Evolutionary conservation across 805 yeast species (phyloP), one percentile per base, ranked within the genome.

Genomic region (Candida awuae): DNA sequence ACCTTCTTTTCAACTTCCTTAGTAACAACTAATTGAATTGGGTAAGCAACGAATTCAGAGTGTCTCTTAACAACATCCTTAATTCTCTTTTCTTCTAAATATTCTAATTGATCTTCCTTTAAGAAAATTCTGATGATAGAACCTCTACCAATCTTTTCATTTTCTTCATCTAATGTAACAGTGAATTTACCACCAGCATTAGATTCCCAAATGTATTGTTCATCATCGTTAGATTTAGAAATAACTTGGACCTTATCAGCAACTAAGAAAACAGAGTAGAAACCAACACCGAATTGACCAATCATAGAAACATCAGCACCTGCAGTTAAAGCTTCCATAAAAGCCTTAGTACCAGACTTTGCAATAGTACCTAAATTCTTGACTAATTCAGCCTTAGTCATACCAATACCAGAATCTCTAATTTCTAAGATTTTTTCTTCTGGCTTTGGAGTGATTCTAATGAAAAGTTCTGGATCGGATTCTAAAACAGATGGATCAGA

Each of bases 201-300:
- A 37, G 98, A 92, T 75, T 92, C 98, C 99, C 99, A 92, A 58
- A 92, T 73, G 80, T 92, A 92, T 75, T 92, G 99, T 67, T 92
- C 97, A 65, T 92, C 99, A 60, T 92, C 99, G 64, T 92, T 92
- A 78, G 87, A 82, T 77, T 92, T 92, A 46, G 98, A 85, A 65
- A 92, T 85, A 56, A 92, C 99, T 73, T 92, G 96, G 50, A 92
- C 98, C 56, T 78, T 85, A 73, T 92, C 99, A 58, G 98, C 97
- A 63, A 92, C 98, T 73, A 92, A 78, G 84, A 92, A 92, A 54
- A 90, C 75, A 40, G 99, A 92, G 82, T 92, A 92, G 90, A 92
- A 92, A 80, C 99, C 99, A 57, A 92, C 98, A 87, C 99, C 99
- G 75, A 92, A 92, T 74, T 92, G 98, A 78, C 99, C 99, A 72